A percentile compares a stretch with the other conserved stretches of the same genome.
Conservation (phyloP, 2,329 filamentous ascomycete species). For the Alternaria longipes region DNA sequence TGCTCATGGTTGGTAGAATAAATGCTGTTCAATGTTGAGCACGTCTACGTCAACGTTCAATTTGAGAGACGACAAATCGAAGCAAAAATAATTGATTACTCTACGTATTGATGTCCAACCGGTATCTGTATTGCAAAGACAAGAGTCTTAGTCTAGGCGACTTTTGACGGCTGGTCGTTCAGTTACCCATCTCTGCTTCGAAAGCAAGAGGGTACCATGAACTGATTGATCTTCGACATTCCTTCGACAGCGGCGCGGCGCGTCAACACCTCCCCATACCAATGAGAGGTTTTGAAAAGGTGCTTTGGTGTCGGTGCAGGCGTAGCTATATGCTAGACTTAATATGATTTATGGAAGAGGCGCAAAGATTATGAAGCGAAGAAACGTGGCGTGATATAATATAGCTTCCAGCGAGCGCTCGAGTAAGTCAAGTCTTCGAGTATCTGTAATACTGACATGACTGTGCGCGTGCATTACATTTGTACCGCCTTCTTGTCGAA, state of each 20-base stretch:
- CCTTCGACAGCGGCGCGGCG: slow-evolving; percentile 17
- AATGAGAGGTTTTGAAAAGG: slow-evolving; percentile 32
- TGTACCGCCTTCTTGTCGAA: not conserved
- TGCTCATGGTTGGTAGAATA: not conserved
- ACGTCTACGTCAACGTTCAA: not conserved
- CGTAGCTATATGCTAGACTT: not conserved
- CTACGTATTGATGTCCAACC: slow-evolving; percentile 34
- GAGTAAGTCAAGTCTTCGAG: not conserved
- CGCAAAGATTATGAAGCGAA: not conserved
- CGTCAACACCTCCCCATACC: slow-evolving; percentile 31
- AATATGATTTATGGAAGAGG: too few species aligned
- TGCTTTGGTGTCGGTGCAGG: slow-evolving; percentile 18
- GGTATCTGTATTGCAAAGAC: slow-evolving; percentile 51
- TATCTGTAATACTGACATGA: not conserved
- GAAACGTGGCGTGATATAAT: not conserved
- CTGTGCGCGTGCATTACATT: not conserved
- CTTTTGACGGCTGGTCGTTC: slow-evolving; percentile 39
- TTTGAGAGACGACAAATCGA: not conserved
- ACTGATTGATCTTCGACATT: slow-evolving; percentile 37
- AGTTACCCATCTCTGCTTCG: slow-evolving; percentile 28
- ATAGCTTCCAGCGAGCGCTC: not conserved
- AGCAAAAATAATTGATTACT: not conserved
- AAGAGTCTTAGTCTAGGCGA: slow-evolving; percentile 46
- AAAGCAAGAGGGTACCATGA: slow-evolving; percentile 29
- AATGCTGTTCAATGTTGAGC: not conserved